A percentile compares a stretch with the other conserved stretches of the same genome.
These are phyloP conservation scores for Melampsora americana DNA, from an alignment of 1,284 basidiomycete genomes.

Conservation along the genomic window DNA sequence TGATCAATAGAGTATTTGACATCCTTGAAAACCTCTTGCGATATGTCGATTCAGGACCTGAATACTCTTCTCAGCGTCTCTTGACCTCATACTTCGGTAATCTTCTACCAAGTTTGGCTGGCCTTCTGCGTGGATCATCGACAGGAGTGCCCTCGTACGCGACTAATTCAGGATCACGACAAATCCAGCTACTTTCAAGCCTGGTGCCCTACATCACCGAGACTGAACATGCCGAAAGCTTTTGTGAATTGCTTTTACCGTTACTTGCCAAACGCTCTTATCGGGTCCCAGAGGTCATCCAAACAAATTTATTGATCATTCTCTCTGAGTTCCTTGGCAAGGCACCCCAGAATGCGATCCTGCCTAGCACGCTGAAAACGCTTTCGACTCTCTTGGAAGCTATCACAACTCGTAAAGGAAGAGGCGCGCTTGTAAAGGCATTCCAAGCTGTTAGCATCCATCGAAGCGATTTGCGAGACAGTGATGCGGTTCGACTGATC, in stretches of 20 bases:
- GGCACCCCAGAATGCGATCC: slow-evolving; percentile 57
- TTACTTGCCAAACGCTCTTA: slow-evolving; percentile 70
- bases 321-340: slow-evolving; percentile 64
- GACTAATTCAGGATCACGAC: slow-evolving; percentile 65
- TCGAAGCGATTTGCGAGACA: slow-evolving; percentile 59
- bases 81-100: slow-evolving; percentile 73
- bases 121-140: slow-evolving; percentile 47
- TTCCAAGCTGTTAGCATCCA: slow-evolving; percentile 63
- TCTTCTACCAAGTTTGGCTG: slow-evolving; percentile 70
- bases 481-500: slow-evolving; percentile 61
- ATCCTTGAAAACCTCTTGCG: slow-evolving; percentile 73
- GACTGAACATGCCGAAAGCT: slow-evolving; percentile 67
- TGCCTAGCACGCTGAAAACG: slow-evolving; percentile 63
- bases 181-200: slow-evolving; percentile 75
- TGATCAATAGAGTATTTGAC: slow-evolving; percentile 78
- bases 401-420: slow-evolving; percentile 67
- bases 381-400: slow-evolving; percentile 73
- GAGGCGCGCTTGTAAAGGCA: slow-evolving; percentile 65
- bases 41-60: slow-evolving; percentile 59
- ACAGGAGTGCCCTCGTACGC: slow-evolving; percentile 57
- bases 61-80: slow-evolving; percentile 55
- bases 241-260: slow-evolving; percentile 74
- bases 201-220: slow-evolving; percentile 73
- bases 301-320: slow-evolving; percentile 77
- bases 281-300: slow-evolving; percentile 80